Evolutionary conservation across 495 filamentous ascomycete species (phyloP), one percentile per base, ranked within the genome.

Genomic region (Penicillium ucsense): DNA sequence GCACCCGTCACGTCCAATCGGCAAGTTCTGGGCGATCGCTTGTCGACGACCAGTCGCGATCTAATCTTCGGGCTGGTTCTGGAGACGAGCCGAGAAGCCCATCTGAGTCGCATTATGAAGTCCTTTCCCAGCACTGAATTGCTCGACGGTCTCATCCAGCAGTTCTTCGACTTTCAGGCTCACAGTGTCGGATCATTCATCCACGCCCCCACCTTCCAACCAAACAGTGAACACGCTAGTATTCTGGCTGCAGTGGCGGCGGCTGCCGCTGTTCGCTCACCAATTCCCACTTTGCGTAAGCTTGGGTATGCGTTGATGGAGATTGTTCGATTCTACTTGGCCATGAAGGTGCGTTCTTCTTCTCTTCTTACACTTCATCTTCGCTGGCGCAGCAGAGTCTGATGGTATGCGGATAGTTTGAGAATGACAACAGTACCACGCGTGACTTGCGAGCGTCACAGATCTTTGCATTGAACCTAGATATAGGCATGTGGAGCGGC

Each of bases 401-500:
- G 4, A 49, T 38, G 49, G 20, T 10, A 8, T 29, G 29, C 4
- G 5, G 5, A 3, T n/a, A 66, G 61, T 67, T 60, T 46, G 81
- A 85, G 51, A 72, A 71, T 20, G 76, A 81, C 50, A 84, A 84
- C 51, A 70, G 60, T 6, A 61, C 61, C 3, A 79, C 79, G 10
- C 67, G 75, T 29, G 66, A 81, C 45, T 51, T 84, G 3, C 66
- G 74, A 4, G 59, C 74, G 3, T 67, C 81, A 5, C 81, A 84
- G 55, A 71, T 74, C 4, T 71, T 75, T 43, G 63, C 79, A 9
- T 48, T 84, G 28, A 57, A 67, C 1, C 66, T 83, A 4, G 76
- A 82, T 42, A 66, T 83, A 35, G 78, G 77, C 0, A 64, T 86
- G 6, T 86, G 82, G 82, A 82, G 79, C 43, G 82, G 81, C 3